Evolutionary conservation across 192 early-diverging fungal species (phyloP), one percentile per base, ranked within the genome.

Genomic region (Gigaspora rosea): DNA sequence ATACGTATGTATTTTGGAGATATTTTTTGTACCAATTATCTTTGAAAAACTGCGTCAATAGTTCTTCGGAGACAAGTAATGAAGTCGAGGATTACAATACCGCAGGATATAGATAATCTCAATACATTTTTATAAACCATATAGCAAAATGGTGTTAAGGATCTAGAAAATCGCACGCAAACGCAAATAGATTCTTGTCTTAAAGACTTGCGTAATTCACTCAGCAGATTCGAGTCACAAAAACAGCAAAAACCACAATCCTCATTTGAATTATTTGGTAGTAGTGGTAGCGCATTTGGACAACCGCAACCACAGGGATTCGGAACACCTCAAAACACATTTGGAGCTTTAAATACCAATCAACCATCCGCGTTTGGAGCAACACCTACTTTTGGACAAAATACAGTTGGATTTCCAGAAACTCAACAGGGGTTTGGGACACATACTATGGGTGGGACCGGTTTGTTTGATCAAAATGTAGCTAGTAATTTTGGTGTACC

Each of bases 1-100:
- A 64, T 75, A 75, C 49, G 73, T 75, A 75, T 50, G 56, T 33
- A 75, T 46, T 47, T 73, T 57, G 32, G 9, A 57, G 56, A 54
- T 47, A 57, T 54, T 73, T 36, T n/a, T 56, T 57, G 20, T 36
- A 13, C 18, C 18, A 73, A 16, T 57, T 36, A 13, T 32, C n/a
- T 72, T 15, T n/a, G 57, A 12, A 22, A 20, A 36, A n/a, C 22
- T 41, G 7, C 36, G 13, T 20, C 57, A 46, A 46, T 54, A 54
- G 22, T 50, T 56, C 48, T n/a, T 36, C 27, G 20, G 33, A 73
- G 20, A 73, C 16, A 73, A 54, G 52, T 33, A 22, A 56, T 67
- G 16, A 20, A 57, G 27, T 70, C 20, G 13, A 22, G 50, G 32
- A 20, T 12, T 2, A 47, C 27, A 70, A 41, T 41, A 8, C 20